Evolutionary conservation across 2,329 filamentous ascomycete species (phyloP), one percentile per base, ranked within the genome.

Genomic region (Alternaria triticimaculans): DNA sequence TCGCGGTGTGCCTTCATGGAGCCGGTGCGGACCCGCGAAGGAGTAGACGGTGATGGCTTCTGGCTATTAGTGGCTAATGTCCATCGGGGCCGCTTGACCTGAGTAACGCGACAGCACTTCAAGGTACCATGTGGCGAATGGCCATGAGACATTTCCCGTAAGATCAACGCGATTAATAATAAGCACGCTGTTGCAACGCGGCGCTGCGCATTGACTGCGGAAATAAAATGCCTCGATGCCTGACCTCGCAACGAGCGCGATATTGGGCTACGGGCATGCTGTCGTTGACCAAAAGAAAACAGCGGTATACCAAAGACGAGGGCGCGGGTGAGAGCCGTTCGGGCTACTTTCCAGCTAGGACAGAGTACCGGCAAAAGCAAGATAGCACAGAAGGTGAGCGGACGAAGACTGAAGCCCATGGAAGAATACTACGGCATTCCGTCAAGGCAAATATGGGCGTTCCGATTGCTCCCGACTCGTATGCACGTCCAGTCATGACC

Each of bases 221-320:
- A 33, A 44, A 37, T 30, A 63, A 68, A 71, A 72, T 70, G 53
- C 59, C 72, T 71, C 69, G 55, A 61, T 64, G 64, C 64, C 63
- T 62, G 55, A 62, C 61, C 45, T 45, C 46, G 46, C 25, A 28
- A 30, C 49, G 28, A 25, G 12, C 21, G 14, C n/a, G 33, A 4
- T 41, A 21, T 53, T 53, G 49, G 49, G 49, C 49, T 41, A n/a
- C n/a, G 15, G 20, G 28, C 8, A 53, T 23, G 49, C 49, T 6
- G 49, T 41, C 49, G 49, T 37, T 53, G 51, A 45, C 26, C 51
- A 48, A 37, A 55, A 56, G 43, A 33, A 56, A 15, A 56, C 43
- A 28, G 26, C 37, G 45, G 28, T 33, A 51, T 55, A 33, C 20
- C 25, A 55, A 2, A 55, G 33, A 55, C 33, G 25, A 43, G 18